These are phyloP conservation scores for Closterium sp. DNA, from an alignment of 139 green algal genomes.

Conservation along the genomic window DNA sequence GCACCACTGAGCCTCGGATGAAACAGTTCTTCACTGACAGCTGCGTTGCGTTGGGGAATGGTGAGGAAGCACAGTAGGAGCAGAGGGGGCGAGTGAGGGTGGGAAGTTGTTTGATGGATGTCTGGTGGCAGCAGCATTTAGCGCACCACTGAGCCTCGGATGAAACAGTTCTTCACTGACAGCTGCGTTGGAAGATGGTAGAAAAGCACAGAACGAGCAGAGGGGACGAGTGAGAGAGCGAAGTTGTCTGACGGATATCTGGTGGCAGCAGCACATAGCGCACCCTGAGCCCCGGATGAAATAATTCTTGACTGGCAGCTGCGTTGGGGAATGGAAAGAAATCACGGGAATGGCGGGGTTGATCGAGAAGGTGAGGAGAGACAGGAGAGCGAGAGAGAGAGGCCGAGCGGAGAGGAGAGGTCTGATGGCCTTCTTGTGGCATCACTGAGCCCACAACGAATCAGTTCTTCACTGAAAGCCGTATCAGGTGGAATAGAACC, in stretches of 20 bases:
- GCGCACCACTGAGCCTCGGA: conserved; percentile 93
- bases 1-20: conserved; percentile 93
- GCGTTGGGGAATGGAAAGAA: too few species aligned
- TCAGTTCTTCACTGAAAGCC: conserved; percentile 88
- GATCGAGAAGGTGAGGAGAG: too few species aligned
- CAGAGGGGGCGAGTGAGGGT: neutral
- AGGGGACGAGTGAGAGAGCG: neutral
- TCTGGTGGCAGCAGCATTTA: conserved; percentile 86
- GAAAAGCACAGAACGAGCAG: neutral
- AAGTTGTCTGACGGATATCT: conserved; percentile 20
- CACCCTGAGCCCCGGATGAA: conserved; percentile 97
- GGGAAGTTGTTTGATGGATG: neutral
- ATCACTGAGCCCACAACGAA: conserved; percentile 96
- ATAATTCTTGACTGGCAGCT: conserved; percentile 88
- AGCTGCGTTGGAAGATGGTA: conserved; percentile 59
- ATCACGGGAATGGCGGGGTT: too few species aligned
- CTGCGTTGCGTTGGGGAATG: conserved; percentile 25
- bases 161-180: conserved; percentile 97
- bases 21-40: conserved; percentile 95
- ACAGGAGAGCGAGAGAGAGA: too few species aligned
- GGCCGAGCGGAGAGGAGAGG: too few species aligned
- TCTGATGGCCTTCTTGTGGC: too few species aligned
- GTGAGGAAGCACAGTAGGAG: neutral
- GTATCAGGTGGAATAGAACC: neutral
- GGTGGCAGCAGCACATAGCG: conserved; percentile 87